Evolutionary conservation across 2,329 filamentous ascomycete genomes (phyloP).

Genomic region (Ophiostoma australiae): DNA sequence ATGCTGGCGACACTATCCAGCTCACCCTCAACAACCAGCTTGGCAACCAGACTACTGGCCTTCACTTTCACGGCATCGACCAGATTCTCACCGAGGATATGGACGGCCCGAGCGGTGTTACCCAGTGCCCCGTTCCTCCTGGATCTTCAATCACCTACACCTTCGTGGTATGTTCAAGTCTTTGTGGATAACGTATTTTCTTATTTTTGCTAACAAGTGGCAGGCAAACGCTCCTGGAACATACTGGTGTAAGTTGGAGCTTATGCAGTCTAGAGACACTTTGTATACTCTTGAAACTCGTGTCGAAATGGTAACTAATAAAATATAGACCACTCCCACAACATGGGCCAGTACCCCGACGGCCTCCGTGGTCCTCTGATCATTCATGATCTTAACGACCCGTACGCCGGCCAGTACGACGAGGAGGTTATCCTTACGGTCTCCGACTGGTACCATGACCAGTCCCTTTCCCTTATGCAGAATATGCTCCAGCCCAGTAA

Average conservation of each 20-base stretch:
- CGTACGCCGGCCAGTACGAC: slow-evolving; percentile 50
- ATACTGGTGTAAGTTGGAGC: slow-evolving; percentile 41
- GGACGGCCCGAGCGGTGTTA: slow-evolving; percentile 54
- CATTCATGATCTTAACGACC: slow-evolving; percentile 53
- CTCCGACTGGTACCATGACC: slow-evolving; percentile 42
- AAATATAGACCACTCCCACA: slow-evolving; percentile 54
- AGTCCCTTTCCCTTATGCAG: slow-evolving; percentile 37
- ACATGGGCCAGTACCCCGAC: slow-evolving; percentile 61
- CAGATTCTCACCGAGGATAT: slow-evolving; percentile 50
- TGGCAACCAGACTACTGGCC: slow-evolving; percentile 48
- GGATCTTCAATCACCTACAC: slow-evolving; percentile 50
- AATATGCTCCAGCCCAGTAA: slow-evolving; percentile 41
- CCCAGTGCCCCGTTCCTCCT: slow-evolving; percentile 51
- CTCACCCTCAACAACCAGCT: slow-evolving; percentile 48
- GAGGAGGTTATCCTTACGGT: slow-evolving; percentile 56
- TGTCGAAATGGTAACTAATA: not conserved
- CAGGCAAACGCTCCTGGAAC: slow-evolving; percentile 37
- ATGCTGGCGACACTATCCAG: slow-evolving; percentile 46
- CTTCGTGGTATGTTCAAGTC: slow-evolving; percentile 35
- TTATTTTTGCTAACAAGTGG: not conserved
- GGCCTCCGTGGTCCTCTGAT: slow-evolving; percentile 60
- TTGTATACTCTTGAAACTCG: not conserved
- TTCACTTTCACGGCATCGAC: slow-evolving; percentile 57
- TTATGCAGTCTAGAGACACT: not conserved
- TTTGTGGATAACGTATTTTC: not conserved